These are phyloP conservation scores for Trichocladium uniseriatum DNA, from an alignment of 495 filamentous ascomycete genomes.

Conservation along the genomic window DNA sequence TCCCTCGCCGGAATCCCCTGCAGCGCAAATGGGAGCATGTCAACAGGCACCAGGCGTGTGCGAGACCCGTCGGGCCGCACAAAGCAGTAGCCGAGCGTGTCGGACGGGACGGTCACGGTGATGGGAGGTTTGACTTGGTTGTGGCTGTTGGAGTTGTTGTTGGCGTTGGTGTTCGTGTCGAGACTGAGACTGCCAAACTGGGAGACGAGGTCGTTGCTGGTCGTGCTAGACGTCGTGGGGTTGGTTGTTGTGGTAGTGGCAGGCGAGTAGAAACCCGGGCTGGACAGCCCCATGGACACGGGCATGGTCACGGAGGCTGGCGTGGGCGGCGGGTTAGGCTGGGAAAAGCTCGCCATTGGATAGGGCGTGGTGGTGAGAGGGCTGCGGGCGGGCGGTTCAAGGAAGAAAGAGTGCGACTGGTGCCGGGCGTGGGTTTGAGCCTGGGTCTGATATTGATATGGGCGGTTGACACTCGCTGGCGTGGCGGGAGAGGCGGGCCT, in stretches of 20 bases:
- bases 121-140: neutral
- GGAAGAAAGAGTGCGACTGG: neutral
- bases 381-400: neutral
- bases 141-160: neutral
- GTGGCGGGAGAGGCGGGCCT: neutral
- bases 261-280: neutral
- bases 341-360: neutral
- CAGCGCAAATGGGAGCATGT: conserved; percentile 46
- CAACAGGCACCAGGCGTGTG: conserved; percentile 55
- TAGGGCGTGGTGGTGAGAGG: neutral
- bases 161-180: neutral
- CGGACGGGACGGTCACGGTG: neutral
- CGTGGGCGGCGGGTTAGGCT: neutral
- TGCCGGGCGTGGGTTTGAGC: neutral
- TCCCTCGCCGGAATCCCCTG: conserved; percentile 26
- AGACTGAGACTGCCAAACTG: neutral
- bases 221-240: neutral
- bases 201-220: too few species aligned
- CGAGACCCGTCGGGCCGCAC: conserved; percentile 47
- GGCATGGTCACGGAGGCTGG: neutral
- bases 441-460: neutral
- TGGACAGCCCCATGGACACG: neutral
- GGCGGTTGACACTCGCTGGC: neutral
- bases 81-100: conserved; percentile 39
- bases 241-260: neutral